These are phyloP conservation scores for Monilinia fructicola DNA, from an alignment of 2,329 filamentous ascomycete species.

Conservation along the genomic window DNA sequence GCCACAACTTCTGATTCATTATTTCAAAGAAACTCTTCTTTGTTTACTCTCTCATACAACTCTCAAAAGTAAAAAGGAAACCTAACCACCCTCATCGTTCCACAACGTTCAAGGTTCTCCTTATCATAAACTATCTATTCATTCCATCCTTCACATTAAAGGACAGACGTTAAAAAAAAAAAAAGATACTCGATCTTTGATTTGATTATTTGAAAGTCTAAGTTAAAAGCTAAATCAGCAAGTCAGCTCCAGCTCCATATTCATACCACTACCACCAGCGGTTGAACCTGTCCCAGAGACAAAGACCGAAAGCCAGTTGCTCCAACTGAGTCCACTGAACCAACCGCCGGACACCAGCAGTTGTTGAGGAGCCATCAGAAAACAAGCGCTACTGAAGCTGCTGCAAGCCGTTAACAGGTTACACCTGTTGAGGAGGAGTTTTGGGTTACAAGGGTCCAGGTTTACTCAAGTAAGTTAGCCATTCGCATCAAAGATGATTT, in stretches of 20 bases:
- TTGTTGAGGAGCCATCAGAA: slow-evolving; percentile 35
- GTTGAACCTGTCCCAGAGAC: slow-evolving; percentile 46
- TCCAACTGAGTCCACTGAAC: slow-evolving; percentile 32
- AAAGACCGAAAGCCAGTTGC: slow-evolving; percentile 41
- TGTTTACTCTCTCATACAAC: slow-evolving; percentile 5
- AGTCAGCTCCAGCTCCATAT: slow-evolving; percentile 36
- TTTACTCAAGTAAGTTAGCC: slow-evolving; percentile 78
- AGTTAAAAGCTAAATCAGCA: too few relatives aligned
- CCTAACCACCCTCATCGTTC: slow-evolving; percentile 34
- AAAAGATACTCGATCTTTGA: slow-evolving; percentile 22
- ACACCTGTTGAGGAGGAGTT: slow-evolving; percentile 62
- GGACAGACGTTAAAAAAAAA: slow-evolving; percentile 4
- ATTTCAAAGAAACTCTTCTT: slow-evolving; percentile 11
- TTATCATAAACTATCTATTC: slow-evolving; percentile 31
- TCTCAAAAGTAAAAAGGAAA: slow-evolving; percentile 8
- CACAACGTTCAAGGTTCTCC: slow-evolving; percentile 23
- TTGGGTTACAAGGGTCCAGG: slow-evolving; percentile 83
- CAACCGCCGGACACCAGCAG: slow-evolving; percentile 44
- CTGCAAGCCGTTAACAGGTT: slow-evolving; percentile 49
- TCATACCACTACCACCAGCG: slow-evolving; percentile 40
- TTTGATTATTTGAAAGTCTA: too few relatives aligned
- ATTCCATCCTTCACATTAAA: background rate
- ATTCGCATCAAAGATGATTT: background rate
- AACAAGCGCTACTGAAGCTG: slow-evolving; percentile 53
- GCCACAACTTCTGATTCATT: slow-evolving; percentile 7